Base-by-base conservation (phyloP, 805 yeast species). In the Pichia exigua region DNA sequence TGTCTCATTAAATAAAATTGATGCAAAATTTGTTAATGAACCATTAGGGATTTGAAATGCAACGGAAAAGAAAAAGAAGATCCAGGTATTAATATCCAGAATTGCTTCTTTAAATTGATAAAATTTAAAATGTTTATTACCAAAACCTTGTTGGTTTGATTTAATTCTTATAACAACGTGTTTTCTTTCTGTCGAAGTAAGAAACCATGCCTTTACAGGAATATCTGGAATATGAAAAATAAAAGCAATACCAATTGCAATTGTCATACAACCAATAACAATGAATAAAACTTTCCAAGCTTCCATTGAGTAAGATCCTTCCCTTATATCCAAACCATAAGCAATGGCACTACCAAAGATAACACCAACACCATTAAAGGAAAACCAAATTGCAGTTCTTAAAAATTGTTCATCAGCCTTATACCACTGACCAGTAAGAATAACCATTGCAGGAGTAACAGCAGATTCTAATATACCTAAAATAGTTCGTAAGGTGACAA, bases 31-130 rank as follows among this genome's bases (percentile, higher is more conserved):
- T 24, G 80, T 72, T 32, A 77, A 61, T 42, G 83, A 85, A 60
- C 85, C 85, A 57, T 79, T 78, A 49, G 85, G 85, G 55, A 83
- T 72, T 47, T 74, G 62, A 26, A 76, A 59, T 24, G 74, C 73
- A 50, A 74, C 66, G 8, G 69, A 59, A 57, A 78, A 73, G 58
- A 70, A 67, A 46, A 79, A 74, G 62, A 73, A 69, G 24, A 77
- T 57, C 78, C 80, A 80, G 4, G 77, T 73, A 60, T 76, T 75
- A 35, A 67, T 62, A 59, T 83, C 88, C 17, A 63, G 54, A 38
- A 82, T 50, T 2, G 81, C 78, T 35, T 35, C 39, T n/a, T n/a
- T 35, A 17, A 35, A 35, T 9, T 35, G 39, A n/a, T n/a, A 8
- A 3, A 35, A 17, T n/a, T 35, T 35, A n/a, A 35, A 35, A 35